Evolutionary conservation across 495 filamentous ascomycete species (phyloP), one percentile per base, ranked within the genome.

Genomic region (Penicillium manginii): DNA sequence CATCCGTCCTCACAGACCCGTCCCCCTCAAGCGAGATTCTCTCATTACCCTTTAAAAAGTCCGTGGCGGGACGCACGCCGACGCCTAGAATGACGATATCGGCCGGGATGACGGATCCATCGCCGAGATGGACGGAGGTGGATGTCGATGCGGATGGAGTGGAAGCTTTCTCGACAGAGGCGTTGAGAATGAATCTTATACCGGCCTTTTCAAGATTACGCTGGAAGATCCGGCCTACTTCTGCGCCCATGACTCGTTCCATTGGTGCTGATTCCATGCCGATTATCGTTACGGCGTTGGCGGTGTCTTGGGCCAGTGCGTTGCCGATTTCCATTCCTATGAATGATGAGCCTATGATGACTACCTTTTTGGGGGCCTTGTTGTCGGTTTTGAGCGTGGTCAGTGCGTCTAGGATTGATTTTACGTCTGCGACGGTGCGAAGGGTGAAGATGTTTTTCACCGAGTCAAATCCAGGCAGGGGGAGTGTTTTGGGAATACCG

Each of bases 251-350:
- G 17, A 98, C 84, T 35, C 91, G 88, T 72, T 97, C 92, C 59
- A 97, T 76, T 2, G 94, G 94, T 31, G 83, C 83, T 59, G 81
- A 85, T 69, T 97, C 96, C 89, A 92, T 93, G 52, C 94, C 94
- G n/a, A 98, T 80, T 53, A 97, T 84, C n/a, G 89, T 89, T 37
- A 98, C 90, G 17, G 84, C 74, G 66, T 97, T 87, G 4, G 23
- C n/a, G n/a, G 23, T 2, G 9, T 29, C 26, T 29, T 29, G 26
- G 0, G 84, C 74, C 2, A 91, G 86, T 33, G 85, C 85, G 51
- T 93, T 96, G 40, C 88, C 91, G 26, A 96, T 84, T 74, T 98
- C 94, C 93, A 98, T 96, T 37, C 94, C 88, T 71, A 98, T 98
- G 74, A 98, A 97, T 47, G 89, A 92, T 53, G 85, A 90, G 18